Evolutionary conservation across 2,329 filamentous ascomycete species (phyloP).

Genomic region (Phyllosticta ampelicida): DNA sequence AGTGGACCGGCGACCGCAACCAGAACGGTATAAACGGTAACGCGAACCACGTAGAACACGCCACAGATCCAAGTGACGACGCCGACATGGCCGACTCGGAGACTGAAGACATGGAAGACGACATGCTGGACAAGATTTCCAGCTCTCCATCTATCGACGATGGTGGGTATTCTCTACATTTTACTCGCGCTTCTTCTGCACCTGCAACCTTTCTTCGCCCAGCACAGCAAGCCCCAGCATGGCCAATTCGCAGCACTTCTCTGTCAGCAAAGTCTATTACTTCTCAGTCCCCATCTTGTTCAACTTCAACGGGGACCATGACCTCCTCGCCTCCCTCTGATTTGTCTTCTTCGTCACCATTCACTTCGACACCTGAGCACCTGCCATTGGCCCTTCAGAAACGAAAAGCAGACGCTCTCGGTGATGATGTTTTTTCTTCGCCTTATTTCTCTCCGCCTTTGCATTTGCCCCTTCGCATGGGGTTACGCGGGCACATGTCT

Average conservation of each 20-base stretch:
- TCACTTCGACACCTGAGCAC: slow-evolving; percentile 32
- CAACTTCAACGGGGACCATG: slow-evolving; percentile 15
- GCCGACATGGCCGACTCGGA: slow-evolving; percentile 53
- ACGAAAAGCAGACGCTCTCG: neutral
- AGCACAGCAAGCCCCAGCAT: slow-evolving; percentile 23
- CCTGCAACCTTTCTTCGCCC: slow-evolving; percentile 32
- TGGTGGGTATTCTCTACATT: slow-evolving; percentile 62
- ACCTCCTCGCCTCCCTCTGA: slow-evolving; percentile 21
- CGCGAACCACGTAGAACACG: slow-evolving; percentile 17
- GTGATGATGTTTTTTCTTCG: slow-evolving; percentile 14
- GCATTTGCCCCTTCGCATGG: slow-evolving; percentile 23
- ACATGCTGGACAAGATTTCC: slow-evolving; percentile 97
- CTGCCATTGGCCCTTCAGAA: slow-evolving; percentile 24
- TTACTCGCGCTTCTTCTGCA: slow-evolving; percentile 8
- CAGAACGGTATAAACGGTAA: slow-evolving; percentile 52
- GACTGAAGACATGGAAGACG: slow-evolving; percentile 61
- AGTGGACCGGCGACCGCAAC: slow-evolving; percentile 22
- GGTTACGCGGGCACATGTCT: slow-evolving; percentile 16
- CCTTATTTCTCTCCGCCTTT: slow-evolving; percentile 26
- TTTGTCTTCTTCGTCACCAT: slow-evolving; percentile 33
- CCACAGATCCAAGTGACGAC: slow-evolving; percentile 31
- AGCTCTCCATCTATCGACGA: slow-evolving; percentile 98
- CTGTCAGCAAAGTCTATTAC: slow-evolving; percentile 26
- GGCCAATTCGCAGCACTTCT: slow-evolving; percentile 34
- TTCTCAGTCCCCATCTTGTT: slow-evolving; percentile 12